These are phyloP conservation scores for Calonectria hongkongensis DNA, from an alignment of 2,329 filamentous ascomycete species.

Conservation along the genomic window DNA sequence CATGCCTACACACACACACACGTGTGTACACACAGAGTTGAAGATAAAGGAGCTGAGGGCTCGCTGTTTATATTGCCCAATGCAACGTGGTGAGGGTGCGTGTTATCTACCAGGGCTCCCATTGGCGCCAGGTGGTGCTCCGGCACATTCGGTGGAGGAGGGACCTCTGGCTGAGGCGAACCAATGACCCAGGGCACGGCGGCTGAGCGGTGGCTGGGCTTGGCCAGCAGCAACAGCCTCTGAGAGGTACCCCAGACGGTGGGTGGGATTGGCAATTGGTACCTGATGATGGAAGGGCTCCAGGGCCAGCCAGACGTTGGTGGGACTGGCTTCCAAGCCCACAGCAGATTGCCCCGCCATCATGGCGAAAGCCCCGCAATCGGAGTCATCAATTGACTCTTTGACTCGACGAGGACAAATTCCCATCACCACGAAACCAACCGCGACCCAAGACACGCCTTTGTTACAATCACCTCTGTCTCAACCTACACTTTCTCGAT, in stretches of 20 bases:
- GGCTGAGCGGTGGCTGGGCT: conserved; percentile 2
- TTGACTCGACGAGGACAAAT: conserved; percentile 53
- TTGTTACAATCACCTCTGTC: background rate
- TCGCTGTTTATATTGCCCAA: conserved; percentile 19
- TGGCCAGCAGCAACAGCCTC: background rate
- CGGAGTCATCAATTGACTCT: conserved; percentile 50
- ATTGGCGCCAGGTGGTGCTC: conserved; percentile 47
- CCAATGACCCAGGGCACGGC: conserved; percentile 29
- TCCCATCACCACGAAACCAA: conserved; percentile 44
- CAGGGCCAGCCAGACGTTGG: background rate
- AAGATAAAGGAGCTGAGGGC: background rate
- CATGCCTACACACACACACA: background rate
- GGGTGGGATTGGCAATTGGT: conserved; percentile 21
- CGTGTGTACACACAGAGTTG: no score
- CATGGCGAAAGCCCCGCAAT: conserved; percentile 52
- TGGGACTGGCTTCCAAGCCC: conserved; percentile 32
- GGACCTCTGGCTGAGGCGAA: conserved; percentile 3
- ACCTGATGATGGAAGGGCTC: conserved; percentile 21
- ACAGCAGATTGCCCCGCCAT: conserved; percentile 51
- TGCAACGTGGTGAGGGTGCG: conserved; percentile 35
- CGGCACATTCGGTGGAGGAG: background rate
- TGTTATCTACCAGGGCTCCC: conserved; percentile 45
- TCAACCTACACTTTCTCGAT: background rate
- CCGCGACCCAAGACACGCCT: conserved; percentile 6
- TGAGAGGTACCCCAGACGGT: conserved; percentile 13